Percentiles rank a stretch among this genome's conserved stretches.
phyloP scores from a whole-genome alignment of 2,329 filamentous ascomycete genomes.

The Sporothrix pseudoabietina region DNA sequence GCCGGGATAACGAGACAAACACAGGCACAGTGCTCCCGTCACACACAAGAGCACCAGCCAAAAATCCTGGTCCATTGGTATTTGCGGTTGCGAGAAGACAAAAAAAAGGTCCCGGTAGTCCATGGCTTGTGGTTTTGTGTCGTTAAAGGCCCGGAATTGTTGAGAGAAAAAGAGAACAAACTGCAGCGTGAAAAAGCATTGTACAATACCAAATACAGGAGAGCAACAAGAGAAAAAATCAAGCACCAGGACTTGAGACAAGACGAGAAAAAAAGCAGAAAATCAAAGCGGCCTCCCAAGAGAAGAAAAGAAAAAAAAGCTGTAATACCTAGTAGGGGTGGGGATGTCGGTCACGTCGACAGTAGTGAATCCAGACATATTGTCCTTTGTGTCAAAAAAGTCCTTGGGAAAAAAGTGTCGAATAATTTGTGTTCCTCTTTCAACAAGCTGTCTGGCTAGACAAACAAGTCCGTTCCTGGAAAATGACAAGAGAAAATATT shows the following conservation, averaged over 20 bases:
- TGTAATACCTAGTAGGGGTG: constrained; percentile 63
- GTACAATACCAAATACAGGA: constrained; percentile 29
- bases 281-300: constrained; percentile 45
- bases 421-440: not conserved
- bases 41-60: constrained; percentile 11
- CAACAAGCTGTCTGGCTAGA: constrained; percentile 22
- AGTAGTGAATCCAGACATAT: constrained; percentile 59
- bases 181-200: constrained; percentile 6
- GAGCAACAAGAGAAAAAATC: constrained; percentile 35
- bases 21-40: constrained; percentile 17
- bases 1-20: constrained; percentile 21
- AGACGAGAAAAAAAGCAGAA: constrained; percentile 31
- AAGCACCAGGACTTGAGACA: not conserved
- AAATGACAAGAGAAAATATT: not conserved
- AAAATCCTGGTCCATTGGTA: constrained; percentile 18
- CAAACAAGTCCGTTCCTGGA: constrained; percentile 21
- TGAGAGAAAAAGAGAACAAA: constrained; percentile 28
- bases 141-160: not conserved
- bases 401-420: constrained; percentile 10
- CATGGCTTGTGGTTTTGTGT: not conserved
- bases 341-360: constrained; percentile 62
- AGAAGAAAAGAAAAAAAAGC: constrained; percentile 54
- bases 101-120: not conserved
- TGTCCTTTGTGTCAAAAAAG: constrained; percentile 26
- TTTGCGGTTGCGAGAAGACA: not conserved